Evolutionary conservation across 2,329 filamentous ascomycete genomes (phyloP).

Genomic region (Xylaria sp.): DNA sequence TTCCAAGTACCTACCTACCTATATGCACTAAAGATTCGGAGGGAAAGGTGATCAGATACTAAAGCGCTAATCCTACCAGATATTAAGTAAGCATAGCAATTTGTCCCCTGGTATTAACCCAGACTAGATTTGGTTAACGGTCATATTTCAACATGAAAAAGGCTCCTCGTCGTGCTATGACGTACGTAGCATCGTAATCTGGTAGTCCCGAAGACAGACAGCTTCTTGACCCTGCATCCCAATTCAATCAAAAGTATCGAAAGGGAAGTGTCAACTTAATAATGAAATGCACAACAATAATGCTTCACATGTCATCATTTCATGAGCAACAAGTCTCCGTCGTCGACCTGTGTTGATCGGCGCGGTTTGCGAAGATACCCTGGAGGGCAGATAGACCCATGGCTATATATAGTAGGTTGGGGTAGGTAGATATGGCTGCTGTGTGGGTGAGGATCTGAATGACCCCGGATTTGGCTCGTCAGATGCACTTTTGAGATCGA

Average conservation of each 20-base stretch:
- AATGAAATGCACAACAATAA: neutral
- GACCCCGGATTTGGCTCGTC: neutral
- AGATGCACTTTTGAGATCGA: neutral
- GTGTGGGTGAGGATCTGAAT: neutral
- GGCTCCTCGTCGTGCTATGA: no score
- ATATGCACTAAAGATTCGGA: no score
- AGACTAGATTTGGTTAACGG: neutral
- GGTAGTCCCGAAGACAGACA: no score
- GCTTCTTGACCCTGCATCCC: no score
- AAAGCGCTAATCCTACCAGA: no score
- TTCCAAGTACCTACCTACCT: no score
- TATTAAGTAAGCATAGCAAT: no score
- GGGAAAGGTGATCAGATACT: no score
- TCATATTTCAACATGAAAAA: neutral
- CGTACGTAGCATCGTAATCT: no score
- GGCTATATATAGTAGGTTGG: neutral
- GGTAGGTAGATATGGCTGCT: neutral
- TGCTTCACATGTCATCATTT: neutral
- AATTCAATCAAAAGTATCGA: no score
- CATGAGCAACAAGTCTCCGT: neutral
- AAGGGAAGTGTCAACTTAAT: no score
- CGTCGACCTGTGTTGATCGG: neutral
- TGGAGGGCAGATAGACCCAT: neutral
- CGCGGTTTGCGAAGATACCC: neutral
- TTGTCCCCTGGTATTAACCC: neutral